Conservation (phyloP, 306 rosid species). For the Geum urbanum region DNA sequence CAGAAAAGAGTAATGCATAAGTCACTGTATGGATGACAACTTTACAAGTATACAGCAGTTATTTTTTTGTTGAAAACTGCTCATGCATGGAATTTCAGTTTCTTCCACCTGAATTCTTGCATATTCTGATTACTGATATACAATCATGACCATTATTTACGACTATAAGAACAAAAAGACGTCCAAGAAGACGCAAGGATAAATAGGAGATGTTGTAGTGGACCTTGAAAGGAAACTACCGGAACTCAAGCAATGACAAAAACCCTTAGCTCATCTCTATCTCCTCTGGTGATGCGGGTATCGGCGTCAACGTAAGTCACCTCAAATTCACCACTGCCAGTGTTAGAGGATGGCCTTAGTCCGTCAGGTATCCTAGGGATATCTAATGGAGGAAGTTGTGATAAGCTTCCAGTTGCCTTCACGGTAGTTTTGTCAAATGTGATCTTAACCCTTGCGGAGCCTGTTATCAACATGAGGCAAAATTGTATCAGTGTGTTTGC, state of each 20-base stretch:
- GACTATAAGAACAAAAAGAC: not conserved
- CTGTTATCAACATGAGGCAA: conserved; percentile 32
- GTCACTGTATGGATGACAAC: conserved; percentile 3
- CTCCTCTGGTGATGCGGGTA: conserved; percentile 84
- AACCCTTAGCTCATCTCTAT: conserved; percentile 83
- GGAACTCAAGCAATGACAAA: conserved; percentile 65
- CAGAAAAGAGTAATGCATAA: not conserved
- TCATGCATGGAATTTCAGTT: not conserved
- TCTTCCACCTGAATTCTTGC: not conserved
- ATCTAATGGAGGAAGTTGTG: conserved; percentile 84
- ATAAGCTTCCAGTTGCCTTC: conserved; percentile 67
- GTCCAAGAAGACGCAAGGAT: not conserved
- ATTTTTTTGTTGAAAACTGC: not conserved
- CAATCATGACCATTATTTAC: not conserved
- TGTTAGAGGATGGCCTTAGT: conserved; percentile 67
- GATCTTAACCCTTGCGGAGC: conserved; percentile 69
- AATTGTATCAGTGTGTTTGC: not conserved
- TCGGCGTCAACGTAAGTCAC: conserved; percentile 67
- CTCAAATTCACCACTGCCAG: conserved; percentile 79
- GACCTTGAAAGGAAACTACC: conserved; percentile 10
- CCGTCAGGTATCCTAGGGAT: conserved; percentile 75
- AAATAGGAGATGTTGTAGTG: not conserved
- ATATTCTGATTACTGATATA: not conserved
- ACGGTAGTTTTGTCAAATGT: conserved; percentile 75
- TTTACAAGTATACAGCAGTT: conserved; percentile 19